Evolutionary conservation across 2,329 filamentous ascomycete genomes (phyloP), one percentile per base, ranked within the genome.

Genomic region (Pezicula rhizophila): DNA sequence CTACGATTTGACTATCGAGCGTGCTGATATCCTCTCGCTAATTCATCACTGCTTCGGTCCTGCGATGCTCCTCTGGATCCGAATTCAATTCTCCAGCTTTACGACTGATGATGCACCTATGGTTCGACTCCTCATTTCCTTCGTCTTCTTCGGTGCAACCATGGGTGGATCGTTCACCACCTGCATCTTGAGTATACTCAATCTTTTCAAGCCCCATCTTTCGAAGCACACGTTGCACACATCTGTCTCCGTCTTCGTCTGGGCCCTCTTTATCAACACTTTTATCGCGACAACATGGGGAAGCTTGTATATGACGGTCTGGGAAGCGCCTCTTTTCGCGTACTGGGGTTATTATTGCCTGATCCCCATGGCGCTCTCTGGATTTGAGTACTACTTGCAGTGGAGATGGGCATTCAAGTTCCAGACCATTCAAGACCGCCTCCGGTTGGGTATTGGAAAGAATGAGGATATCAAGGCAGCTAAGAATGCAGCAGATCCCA

Each of bases 11-110:
- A 41, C 45, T n/a, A 34, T 47, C 26, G 37, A 41, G 38, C 35
- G 45, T 18, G 26, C 35, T 15, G 45, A 47, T 34, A 34, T 47
- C 18, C 45, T 47, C 23, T 47, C 45, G n/a, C 20, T 47, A 4
- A 47, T 47, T n/a, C 45, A 47, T 34, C 45, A 47, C 38, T 42
- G 37, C 38, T 26, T 47, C 15, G 45, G 45, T 12, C 45, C 45
- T n/a, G 38, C 38, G 11, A 41, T 47, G 37, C 26, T 47, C 15
- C n/a, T 47, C 25, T 47, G 45, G 45, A 47, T 47, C 14, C 45
- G 38, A 8, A 28, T 15, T 25, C 20, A 26, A 18, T 47, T 41
- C 10, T 31, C 20, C 5, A 35, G 34, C 14, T 47, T 41, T 34
- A 34, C 37, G 4, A 20, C 17, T 5, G 23, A 4, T 8, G 45